These are phyloP conservation scores for Clausena lansium DNA, from an alignment of 345 rosid species.

Conservation along the genomic window DNA sequence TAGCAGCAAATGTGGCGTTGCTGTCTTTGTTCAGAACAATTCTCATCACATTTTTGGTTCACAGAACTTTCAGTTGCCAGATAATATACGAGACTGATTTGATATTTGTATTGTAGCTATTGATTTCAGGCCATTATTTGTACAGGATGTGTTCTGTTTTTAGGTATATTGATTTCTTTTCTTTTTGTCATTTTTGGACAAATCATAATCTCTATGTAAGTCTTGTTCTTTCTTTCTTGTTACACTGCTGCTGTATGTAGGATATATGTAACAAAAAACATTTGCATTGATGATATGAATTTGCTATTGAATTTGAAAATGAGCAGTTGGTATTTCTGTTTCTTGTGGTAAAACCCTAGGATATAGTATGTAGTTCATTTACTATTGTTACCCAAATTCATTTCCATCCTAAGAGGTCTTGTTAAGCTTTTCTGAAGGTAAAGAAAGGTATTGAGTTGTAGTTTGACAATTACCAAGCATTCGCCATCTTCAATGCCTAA, in stretches of 20 bases:
- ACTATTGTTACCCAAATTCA: too few relatives aligned
- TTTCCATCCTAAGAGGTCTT: too few relatives aligned
- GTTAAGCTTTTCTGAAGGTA: too few relatives aligned
- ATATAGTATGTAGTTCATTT: background rate
- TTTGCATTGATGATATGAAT: background rate
- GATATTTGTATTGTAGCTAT: background rate
- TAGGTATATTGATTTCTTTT: slow-evolving; percentile 13
- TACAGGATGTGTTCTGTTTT: slow-evolving; percentile 31
- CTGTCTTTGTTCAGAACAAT: slow-evolving; percentile 61
- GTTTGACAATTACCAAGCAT: too few relatives aligned
- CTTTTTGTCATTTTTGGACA: background rate
- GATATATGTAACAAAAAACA: background rate
- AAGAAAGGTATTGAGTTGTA: too few relatives aligned
- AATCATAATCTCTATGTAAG: background rate
- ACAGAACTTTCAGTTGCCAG: slow-evolving; percentile 60
- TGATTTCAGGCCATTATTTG: slow-evolving; percentile 13
- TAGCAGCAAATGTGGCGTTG: slow-evolving; percentile 59
- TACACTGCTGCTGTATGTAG: background rate
- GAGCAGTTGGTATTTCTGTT: background rate
- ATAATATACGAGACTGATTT: slow-evolving; percentile 39
- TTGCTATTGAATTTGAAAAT: background rate
- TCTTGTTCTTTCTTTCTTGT: background rate
- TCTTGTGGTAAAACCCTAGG: background rate
- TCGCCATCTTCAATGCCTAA: too few relatives aligned
- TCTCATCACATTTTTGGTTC: slow-evolving; percentile 72